Percentiles rank a stretch among this genome's conserved stretches.
Conservation (phyloP, 116 monocot species). For the Trichopus zeylanicus region DNA sequence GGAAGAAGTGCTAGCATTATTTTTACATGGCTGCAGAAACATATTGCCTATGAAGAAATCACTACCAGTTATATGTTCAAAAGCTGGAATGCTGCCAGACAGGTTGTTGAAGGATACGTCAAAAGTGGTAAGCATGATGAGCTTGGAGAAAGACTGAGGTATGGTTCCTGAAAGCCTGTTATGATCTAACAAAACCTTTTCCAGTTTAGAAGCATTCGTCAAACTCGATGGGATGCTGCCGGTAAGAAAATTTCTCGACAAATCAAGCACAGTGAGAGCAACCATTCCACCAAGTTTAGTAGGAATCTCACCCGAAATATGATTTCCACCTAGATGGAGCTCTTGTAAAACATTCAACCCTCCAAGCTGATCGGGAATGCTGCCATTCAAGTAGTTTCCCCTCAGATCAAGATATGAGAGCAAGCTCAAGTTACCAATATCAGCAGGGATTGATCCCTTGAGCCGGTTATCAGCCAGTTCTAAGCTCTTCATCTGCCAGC, state of each 20-base stretch:
- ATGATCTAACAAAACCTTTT: too few relatives aligned
- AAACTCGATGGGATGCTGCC: slow-evolving; percentile 9
- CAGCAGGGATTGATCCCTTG: slow-evolving; percentile 21
- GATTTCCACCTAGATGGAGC: too few relatives aligned
- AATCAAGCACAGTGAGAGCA: slow-evolving; percentile 34
- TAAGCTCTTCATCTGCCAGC: slow-evolving; percentile 27
- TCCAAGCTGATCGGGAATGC: not conserved
- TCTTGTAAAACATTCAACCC: too few relatives aligned
- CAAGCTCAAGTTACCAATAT: slow-evolving; percentile 14
- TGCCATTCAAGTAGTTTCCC: not conserved
- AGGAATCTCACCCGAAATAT: too few relatives aligned
- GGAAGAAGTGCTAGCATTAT: not conserved
- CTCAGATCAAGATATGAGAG: slow-evolving; percentile 28
- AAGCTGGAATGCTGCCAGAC: slow-evolving; percentile 42
- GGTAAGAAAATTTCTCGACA: slow-evolving; percentile 39
- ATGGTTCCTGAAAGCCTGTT: too few relatives aligned
- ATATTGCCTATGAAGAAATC: slow-evolving; percentile 38
- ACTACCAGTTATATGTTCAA: slow-evolving; percentile 21
- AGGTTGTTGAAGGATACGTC: slow-evolving; percentile 72
- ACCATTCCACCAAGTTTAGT: slow-evolving; percentile 12
- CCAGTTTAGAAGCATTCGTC: too few relatives aligned
- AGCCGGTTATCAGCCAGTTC: slow-evolving; percentile 41
- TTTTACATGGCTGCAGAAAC: slow-evolving; percentile 37
- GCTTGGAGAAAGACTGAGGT: slow-evolving; percentile 23
- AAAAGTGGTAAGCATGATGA: slow-evolving; percentile 21